Percentiles rank a stretch among this genome's conserved stretches.
phyloP scores from a whole-genome alignment of 352 stramenopile genomes.

The Phytopythium chamaehyphon region DNA sequence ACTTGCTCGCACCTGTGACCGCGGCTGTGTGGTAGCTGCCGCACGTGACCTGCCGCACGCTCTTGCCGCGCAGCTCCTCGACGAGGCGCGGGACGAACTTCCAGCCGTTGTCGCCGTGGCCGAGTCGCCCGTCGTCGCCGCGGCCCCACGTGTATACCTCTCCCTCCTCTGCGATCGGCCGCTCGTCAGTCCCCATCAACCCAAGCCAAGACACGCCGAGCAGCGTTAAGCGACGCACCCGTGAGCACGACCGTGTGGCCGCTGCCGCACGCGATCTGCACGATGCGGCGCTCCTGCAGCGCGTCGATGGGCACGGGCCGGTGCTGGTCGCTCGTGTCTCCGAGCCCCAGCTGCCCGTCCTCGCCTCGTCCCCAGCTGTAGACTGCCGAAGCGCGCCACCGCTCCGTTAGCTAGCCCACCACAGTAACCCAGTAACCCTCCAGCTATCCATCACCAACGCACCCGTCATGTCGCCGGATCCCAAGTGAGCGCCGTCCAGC shows the following conservation, averaged over 20 bases:
- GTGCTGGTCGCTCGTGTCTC: slow-evolving; percentile 87
- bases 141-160: slow-evolving; percentile 89
- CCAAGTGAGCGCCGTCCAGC: neutral
- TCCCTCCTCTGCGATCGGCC: slow-evolving; percentile 44
- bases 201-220: neutral
- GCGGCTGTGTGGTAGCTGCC: slow-evolving; percentile 95
- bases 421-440: no score
- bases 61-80: slow-evolving; percentile 88
- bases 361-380: slow-evolving; percentile 89
- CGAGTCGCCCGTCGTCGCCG: slow-evolving; percentile 85
- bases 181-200: neutral
- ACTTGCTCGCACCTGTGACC: slow-evolving; percentile 82
- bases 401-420: neutral
- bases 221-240: slow-evolving; percentile 13
- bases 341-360: slow-evolving; percentile 82
- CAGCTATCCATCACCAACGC: neutral
- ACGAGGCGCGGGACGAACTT: slow-evolving; percentile 95
- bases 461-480: slow-evolving; percentile 3
- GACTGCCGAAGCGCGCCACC: no score
- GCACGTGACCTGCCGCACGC: slow-evolving; percentile 92
- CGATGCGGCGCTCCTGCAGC: slow-evolving; percentile 74
- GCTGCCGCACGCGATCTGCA: slow-evolving; percentile 87
- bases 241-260: slow-evolving; percentile 89
- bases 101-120: slow-evolving; percentile 95
- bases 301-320: slow-evolving; percentile 78